Conservation (phyloP, 2,329 filamentous ascomycete genomes). For the Penicillium sumatraense region DNA sequence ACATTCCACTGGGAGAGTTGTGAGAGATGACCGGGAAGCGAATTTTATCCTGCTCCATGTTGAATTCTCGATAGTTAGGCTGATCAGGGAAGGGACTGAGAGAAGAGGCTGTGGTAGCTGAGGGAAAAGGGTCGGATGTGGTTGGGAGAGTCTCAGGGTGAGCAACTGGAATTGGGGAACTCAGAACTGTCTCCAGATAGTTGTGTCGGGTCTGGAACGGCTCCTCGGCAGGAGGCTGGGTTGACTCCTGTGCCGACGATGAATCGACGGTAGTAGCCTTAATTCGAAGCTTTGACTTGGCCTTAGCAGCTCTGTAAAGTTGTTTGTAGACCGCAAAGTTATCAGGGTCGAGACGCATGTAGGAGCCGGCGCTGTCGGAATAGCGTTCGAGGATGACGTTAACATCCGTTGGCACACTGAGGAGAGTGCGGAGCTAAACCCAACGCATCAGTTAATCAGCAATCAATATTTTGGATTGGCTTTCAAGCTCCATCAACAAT, state of each 20-base stretch:
- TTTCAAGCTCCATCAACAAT: not conserved
- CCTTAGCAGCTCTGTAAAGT: slow-evolving; percentile 93
- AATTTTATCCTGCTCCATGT: slow-evolving; percentile 31
- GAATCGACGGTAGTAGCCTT: slow-evolving; percentile 62
- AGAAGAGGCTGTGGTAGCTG: not conserved
- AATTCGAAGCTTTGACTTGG: slow-evolving; percentile 95
- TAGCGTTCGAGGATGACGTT: slow-evolving; percentile 82
- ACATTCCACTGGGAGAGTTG: slow-evolving; percentile 52
- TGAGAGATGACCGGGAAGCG: slow-evolving; percentile 39
- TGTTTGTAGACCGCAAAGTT: slow-evolving; percentile 93
- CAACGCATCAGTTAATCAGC: slow-evolving; percentile 20
- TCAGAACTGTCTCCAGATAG: slow-evolving; percentile 50
- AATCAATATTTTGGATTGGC: not conserved
- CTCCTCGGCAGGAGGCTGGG: slow-evolving; percentile 20
- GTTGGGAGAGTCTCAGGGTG: slow-evolving; percentile 18
- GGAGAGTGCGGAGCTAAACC: slow-evolving; percentile 69
- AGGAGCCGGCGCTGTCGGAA: slow-evolving; percentile 86
- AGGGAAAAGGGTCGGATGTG: slow-evolving; percentile 1
- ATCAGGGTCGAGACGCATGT: slow-evolving; percentile 75
- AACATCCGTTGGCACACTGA: slow-evolving; percentile 67
- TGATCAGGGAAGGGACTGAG: slow-evolving; percentile 4
- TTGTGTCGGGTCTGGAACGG: slow-evolving; percentile 33
- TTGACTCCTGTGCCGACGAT: slow-evolving; percentile 19
- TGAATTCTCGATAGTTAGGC: slow-evolving; percentile 33
- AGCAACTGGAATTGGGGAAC: slow-evolving; percentile 31